Evolutionary conservation across 768 basidiomycete species (phyloP), one percentile per base, ranked within the genome.

Genomic region (Lanmaoa pseudosensibilis): DNA sequence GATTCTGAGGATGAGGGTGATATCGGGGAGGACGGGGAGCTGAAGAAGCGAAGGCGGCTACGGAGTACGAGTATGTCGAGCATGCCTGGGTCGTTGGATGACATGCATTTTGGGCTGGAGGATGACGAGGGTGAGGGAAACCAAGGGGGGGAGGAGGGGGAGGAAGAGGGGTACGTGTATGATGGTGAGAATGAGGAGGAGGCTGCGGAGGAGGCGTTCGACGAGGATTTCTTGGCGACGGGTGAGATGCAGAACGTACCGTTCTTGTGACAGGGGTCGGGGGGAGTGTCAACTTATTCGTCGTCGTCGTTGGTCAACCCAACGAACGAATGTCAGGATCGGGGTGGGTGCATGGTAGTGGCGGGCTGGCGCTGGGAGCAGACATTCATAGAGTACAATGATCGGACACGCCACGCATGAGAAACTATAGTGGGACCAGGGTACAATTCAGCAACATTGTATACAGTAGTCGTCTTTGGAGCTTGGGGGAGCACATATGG

Each of bases 201-300:
- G 50, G 84, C 82, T 52, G 87, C 80, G 23, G 88, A 90, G 61
- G 85, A 85, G 55, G 84, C 83, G 15, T 86, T 91, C 57, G 88
- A 92, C 60, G 90, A 92, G 64, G 89, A 91, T 69, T 70, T 93
- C 59, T 72, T 89, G 54, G 90, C 87, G 34, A 83, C 87, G 30
- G 91, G 85, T 11, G 90, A 94, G 76, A 92, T 90, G 90, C 84
- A 83, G 77, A 86, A 83, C 62, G 86, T 87, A 50, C 86, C 82
- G 27, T 89, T 84, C 71, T 70, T 87, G 68, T 87, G 65, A 69
- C 4, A 53, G 7, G 6, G 23, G 18, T 15, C 33, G 16, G 34
- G 33, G 40, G 38, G 37, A 2, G 11, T 10, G 23, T n/a, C 18
- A 12, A 2, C 10, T 18, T 23, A 6, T 44, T 33, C 47, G 6